Conservation (phyloP, 2,329 filamentous ascomycete genomes). For the Aspergillus niger region DNA sequence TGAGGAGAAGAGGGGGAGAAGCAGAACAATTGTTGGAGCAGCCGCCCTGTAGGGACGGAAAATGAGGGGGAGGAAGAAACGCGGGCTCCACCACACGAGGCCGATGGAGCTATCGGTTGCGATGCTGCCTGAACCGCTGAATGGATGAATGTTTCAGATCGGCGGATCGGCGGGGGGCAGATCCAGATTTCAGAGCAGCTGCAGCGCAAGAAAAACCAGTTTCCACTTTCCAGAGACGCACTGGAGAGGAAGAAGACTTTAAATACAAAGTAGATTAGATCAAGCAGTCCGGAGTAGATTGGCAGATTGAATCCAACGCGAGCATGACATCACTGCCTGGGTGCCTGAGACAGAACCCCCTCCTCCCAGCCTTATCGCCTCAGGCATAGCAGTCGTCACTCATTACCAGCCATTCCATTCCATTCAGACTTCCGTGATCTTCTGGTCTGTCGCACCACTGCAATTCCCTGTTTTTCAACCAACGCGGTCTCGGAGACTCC, state of each 20-base stretch:
- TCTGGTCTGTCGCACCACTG: no score
- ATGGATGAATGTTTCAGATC: background rate
- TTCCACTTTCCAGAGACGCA: background rate
- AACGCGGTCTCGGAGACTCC: background rate
- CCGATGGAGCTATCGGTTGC: background rate
- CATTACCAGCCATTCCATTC: background rate
- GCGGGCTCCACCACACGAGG: background rate
- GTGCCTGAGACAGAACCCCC: no score
- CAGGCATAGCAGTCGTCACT: background rate
- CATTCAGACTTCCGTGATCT: no score
- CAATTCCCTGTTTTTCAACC: no score
- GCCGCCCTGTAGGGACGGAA: background rate
- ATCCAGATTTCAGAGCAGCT: background rate
- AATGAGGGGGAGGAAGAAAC: background rate
- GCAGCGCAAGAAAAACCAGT: background rate
- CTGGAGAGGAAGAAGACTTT: background rate
- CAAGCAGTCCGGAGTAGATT: background rate
- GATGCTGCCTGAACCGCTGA: conserved; percentile 3
- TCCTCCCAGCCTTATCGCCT: background rate
- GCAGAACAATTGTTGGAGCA: background rate
- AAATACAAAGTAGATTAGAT: background rate
- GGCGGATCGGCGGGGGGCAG: background rate
- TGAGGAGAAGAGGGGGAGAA: background rate
- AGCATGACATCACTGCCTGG: conserved; percentile 8
- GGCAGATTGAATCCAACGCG: no score